Base-by-base conservation (phyloP, 257 asterid genomes). In the Scutellaria barbata region DNA sequence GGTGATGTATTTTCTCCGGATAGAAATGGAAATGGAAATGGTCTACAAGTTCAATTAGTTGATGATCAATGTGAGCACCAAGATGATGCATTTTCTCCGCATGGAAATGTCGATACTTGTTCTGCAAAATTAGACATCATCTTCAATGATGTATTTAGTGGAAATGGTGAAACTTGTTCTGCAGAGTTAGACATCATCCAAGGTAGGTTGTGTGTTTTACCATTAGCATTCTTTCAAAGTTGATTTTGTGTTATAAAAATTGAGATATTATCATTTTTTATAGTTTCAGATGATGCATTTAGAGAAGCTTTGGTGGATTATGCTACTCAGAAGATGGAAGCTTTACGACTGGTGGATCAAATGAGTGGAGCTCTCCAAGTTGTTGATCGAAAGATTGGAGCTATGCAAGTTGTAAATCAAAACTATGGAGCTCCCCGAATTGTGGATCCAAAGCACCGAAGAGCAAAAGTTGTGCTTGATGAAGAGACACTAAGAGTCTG, bases 391-490 rank as follows among this genome's bases (percentile, higher is more conserved):
- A 72, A 10, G 61, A 66, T 76, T 45, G 68, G 74, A 72, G 22
- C 41, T 43, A 16, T 83, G 7, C 12, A 52, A 20, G 71, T 74
- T 3, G 65, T 30, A 10, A 76, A 81, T 1, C 10, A 22, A 30
- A 4, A n/a, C n/a, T n/a, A n/a, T n/a, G n/a, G n/a, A n/a, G n/a
- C 4, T 7, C 7, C 5, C n/a, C 62, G 10, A 56, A 12, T 56
- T 16, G 17, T 8, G 5, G 40, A 37, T 46, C 4, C 9, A 4
- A 84, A 79, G 53, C 51, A 8, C 6, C 62, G 25, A 5, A 78
- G 64, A 2, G 17, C 54, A 39, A 75, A 46, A 53, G 81, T 89
- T 63, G 81, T 83, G 69, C 54, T 84, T 18, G 92, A 85, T 62
- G 8, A 10, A 2, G 81, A 76, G 42, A 60, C 86, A 0, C 0